Evolutionary conservation across 768 basidiomycete genomes (phyloP), one percentile per base, ranked within the genome.

Genomic region (Gymnopilus dilepis): DNA sequence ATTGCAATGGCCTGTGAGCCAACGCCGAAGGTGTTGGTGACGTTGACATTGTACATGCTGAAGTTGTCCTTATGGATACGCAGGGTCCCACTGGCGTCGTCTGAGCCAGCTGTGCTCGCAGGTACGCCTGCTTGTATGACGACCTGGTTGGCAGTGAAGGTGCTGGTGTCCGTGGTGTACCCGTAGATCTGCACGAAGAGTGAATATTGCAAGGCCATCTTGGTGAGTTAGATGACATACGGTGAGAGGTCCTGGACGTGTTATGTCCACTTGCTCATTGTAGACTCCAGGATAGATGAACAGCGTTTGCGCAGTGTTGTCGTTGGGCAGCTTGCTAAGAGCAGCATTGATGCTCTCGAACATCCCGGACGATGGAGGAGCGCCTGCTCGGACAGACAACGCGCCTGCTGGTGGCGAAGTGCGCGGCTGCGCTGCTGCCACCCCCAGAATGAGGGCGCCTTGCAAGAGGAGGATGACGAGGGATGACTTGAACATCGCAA

Each of bases 241-340:
- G 5, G 77, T 81, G 12, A 80, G 72, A 13, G 78, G 77, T 1
- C 80, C 80, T 3, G 73, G 43, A 26, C 80, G 77, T 1, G 76
- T 75, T 31, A 82, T 81, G 59, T 73, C 67, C 11, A 82, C 74
- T 64, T 79, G 79, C 47, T 77, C 81, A 26, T 56, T 68, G 63
- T 83, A 82, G 0, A 78, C 80, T 1, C 82, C 81, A 8, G 81
- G 80, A 61, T 72, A 83, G n/a, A 82, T 78, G 67, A 83, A 83
- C 43, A 83, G 78, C 7, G 74, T 69, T 3, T 68, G 68, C 4
- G 67, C 53, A 15, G 75, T 74, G 40, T 67, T 74, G 61, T 79
- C 79, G 48, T 78, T 75, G 0, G 80, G 78, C 9, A 83, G 67
- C 1, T 77, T 70, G 37, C 69, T 70, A 13, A 82, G 66, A 2